phyloP scores from a whole-genome alignment of 257 asterid species.

The Capsicum rhomboideum region DNA sequence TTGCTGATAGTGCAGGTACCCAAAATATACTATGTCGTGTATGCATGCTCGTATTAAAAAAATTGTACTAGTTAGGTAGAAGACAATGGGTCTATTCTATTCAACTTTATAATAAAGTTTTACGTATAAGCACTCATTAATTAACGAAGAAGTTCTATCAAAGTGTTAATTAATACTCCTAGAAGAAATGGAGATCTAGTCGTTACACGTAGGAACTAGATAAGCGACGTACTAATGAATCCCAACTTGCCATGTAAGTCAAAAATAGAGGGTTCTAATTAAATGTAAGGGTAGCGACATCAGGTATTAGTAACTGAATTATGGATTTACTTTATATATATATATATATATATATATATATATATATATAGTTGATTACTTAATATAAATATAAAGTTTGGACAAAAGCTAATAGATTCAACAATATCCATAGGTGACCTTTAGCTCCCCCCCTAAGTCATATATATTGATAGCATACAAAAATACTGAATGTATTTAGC shows the following conservation, averaged over 20 bases:
- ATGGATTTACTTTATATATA: background rate
- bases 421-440: background rate
- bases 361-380: background rate
- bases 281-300: background rate
- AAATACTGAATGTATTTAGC: background rate
- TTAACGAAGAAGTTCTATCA: background rate
- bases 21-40: background rate
- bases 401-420: background rate
- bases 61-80: background rate
- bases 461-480: background rate
- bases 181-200: background rate
- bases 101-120: background rate
- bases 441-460: background rate
- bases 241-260: conserved; percentile 1
- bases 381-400: background rate
- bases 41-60: background rate
- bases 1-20: background rate
- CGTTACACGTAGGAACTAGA: conserved; percentile 6
- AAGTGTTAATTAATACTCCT: background rate
- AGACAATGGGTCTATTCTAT: background rate
- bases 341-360: too few relatives aligned
- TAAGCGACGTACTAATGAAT: background rate
- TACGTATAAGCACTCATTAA: background rate
- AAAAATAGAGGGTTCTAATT: background rate
- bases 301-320: background rate